Evolutionary conservation across 129 eudicot species (phyloP).

Genomic region (Artemisia annua): DNA sequence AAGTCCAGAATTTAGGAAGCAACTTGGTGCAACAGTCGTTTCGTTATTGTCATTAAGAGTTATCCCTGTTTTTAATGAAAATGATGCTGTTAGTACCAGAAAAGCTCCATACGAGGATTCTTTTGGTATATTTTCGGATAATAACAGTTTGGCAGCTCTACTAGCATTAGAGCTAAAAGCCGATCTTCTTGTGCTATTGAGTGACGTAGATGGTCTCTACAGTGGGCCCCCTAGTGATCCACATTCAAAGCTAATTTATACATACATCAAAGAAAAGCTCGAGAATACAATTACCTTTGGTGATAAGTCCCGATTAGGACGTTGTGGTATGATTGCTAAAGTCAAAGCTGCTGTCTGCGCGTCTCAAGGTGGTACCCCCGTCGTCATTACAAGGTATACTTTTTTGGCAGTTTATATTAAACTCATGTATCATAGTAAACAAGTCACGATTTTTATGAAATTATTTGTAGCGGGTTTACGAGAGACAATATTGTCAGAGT

Average conservation of each 20-base stretch:
- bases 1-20: constrained; percentile 75
- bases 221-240: constrained; percentile 97
- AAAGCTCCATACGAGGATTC: constrained; percentile 98
- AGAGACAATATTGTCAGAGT: constrained; percentile 66
- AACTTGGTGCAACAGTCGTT: constrained; percentile 71
- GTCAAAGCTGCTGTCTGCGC: constrained; percentile 97
- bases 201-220: constrained; percentile 74
- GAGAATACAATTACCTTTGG: constrained; percentile 86
- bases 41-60: constrained; percentile 63
- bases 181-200: constrained; percentile 67
- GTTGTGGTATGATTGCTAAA: constrained; percentile 98
- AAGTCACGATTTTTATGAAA: not conserved
- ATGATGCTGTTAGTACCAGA: constrained; percentile 91
- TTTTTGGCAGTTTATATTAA: not conserved
- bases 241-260: constrained; percentile 66
- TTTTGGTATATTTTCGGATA: constrained; percentile 97
- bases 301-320: constrained; percentile 89
- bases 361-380: constrained; percentile 92
- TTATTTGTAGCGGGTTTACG: constrained; percentile 65
- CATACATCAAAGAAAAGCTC: constrained; percentile 75
- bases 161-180: constrained; percentile 94
- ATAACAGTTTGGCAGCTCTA: constrained; percentile 89
- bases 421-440: constrained; percentile 9
- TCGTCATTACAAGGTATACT: constrained; percentile 74
- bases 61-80: constrained; percentile 83